Percentiles rank a stretch among this genome's conserved stretches.
Conservation (phyloP, 2,329 filamentous ascomycete genomes). For the Rutstroemia sp. region DNA sequence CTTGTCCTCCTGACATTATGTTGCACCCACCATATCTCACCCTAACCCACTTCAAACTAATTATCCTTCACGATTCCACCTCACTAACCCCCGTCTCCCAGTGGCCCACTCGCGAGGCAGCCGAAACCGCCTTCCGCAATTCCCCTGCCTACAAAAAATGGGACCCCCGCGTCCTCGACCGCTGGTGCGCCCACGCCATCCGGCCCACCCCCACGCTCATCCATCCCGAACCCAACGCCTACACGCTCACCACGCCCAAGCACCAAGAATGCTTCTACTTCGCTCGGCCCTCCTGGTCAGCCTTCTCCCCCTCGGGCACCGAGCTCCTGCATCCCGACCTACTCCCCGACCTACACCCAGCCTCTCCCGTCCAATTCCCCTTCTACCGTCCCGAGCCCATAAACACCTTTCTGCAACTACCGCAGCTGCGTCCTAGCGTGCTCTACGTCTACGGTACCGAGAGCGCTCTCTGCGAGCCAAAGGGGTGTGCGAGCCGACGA, state of each 20-base stretch:
- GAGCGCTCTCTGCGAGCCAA: constrained; percentile 48
- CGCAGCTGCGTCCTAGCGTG: constrained; percentile 53
- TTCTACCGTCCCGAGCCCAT: constrained; percentile 63
- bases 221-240: constrained; percentile 41
- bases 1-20: background rate
- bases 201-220: constrained; percentile 60
- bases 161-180: constrained; percentile 72
- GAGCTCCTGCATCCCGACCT: constrained; percentile 42
- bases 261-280: constrained; percentile 85
- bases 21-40: background rate
- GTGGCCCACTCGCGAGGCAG: constrained; percentile 71
- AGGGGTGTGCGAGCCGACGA: constrained; percentile 51
- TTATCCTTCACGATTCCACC: background rate
- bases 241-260: constrained; percentile 74
- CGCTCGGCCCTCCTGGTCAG: constrained; percentile 50
- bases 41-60: background rate
- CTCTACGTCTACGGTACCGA: constrained; percentile 62
- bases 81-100: background rate
- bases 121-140: constrained; percentile 56
- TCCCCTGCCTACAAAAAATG: constrained; percentile 74
- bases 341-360: constrained; percentile 29
- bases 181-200: constrained; percentile 68
- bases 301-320: constrained; percentile 24
- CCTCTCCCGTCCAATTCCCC: constrained; percentile 31
- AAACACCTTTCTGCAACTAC: constrained; percentile 49